Conservation (phyloP, 1,284 basidiomycete species). For the Cryptococcus sp. region DNA sequence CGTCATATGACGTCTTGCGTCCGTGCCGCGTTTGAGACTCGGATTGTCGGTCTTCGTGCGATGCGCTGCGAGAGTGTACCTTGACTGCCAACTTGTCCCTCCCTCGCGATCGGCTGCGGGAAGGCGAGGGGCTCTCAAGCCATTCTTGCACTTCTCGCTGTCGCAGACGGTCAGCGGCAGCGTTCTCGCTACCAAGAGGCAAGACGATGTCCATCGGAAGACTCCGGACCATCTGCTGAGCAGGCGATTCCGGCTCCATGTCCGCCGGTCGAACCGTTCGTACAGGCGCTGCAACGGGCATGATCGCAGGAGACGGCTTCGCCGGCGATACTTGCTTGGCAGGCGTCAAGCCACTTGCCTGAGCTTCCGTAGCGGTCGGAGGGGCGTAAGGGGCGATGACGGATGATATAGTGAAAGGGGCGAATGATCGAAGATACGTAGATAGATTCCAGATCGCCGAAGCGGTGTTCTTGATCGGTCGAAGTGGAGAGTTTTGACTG, state of each 20-base stretch:
- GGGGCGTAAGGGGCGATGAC: conserved; percentile 19
- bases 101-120: not conserved
- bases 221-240: conserved; percentile 41
- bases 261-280: conserved; percentile 2
- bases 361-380: not conserved
- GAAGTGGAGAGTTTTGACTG: conserved; percentile 19
- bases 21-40: conserved; percentile 8
- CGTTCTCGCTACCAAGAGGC: conserved; percentile 23
- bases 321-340: not conserved
- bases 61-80: conserved; percentile 6
- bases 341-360: not conserved
- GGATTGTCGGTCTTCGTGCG: not conserved
- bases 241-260: conserved; percentile 12
- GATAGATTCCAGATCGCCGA: conserved; percentile 45
- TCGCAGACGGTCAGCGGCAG: conserved; percentile 25
- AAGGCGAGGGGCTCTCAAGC: conserved; percentile 10
- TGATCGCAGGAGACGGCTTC: not conserved
- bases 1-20: conserved; percentile 26
- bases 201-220: conserved; percentile 49
- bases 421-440: conserved; percentile 41
- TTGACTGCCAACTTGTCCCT: conserved; percentile 1
- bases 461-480: conserved; percentile 36
- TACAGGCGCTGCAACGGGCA: conserved; percentile 7
- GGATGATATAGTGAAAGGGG: conserved; percentile 40
- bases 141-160: conserved; percentile 27